Conservation (phyloP, 495 filamentous ascomycete genomes). For the Penicillium salamii region DNA sequence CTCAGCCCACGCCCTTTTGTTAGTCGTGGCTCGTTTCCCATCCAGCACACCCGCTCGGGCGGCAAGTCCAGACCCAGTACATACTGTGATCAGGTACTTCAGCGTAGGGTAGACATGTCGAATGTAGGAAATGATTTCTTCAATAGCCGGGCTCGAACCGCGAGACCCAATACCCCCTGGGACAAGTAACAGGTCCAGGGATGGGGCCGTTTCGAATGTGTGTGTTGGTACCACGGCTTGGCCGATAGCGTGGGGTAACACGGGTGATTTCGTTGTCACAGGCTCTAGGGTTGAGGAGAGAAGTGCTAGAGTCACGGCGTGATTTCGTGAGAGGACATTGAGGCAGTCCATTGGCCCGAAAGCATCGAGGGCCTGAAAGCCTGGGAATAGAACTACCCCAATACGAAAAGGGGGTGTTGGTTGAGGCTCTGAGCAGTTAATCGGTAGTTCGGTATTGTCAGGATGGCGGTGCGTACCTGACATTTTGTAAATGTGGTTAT, state of each 20-base stretch:
- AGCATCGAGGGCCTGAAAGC: conserved; percentile 44
- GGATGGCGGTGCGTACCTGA: not conserved
- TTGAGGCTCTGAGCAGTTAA: not conserved
- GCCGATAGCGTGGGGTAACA: conserved; percentile 19
- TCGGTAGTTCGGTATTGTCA: not conserved
- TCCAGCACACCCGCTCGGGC: conserved; percentile 58
- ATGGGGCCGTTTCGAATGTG: conserved; percentile 44
- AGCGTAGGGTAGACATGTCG: conserved; percentile 36
- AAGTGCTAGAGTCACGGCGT: conserved; percentile 42
- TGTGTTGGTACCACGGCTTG: conserved; percentile 59
- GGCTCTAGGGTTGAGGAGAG: conserved; percentile 53
- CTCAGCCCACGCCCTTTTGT: conserved; percentile 24
- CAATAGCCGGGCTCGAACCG: conserved; percentile 11
- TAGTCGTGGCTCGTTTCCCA: conserved; percentile 55
- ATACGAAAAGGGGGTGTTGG: conserved; percentile 15
- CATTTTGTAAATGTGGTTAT: not conserved
- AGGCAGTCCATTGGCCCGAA: conserved; percentile 63
- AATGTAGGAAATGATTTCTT: conserved; percentile 45
- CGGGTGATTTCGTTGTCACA: conserved; percentile 37
- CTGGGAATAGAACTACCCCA: conserved; percentile 29
- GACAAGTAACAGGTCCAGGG: conserved; percentile 62
- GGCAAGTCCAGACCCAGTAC: conserved; percentile 53
- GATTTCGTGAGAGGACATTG: conserved; percentile 48
- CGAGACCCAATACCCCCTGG: conserved; percentile 61
- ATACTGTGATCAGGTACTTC: conserved; percentile 60